Percentiles rank a stretch among this genome's conserved stretches.
Evolutionary conservation across 2,329 filamentous ascomycete species (phyloP).

Genomic region (Periconia sp.): DNA sequence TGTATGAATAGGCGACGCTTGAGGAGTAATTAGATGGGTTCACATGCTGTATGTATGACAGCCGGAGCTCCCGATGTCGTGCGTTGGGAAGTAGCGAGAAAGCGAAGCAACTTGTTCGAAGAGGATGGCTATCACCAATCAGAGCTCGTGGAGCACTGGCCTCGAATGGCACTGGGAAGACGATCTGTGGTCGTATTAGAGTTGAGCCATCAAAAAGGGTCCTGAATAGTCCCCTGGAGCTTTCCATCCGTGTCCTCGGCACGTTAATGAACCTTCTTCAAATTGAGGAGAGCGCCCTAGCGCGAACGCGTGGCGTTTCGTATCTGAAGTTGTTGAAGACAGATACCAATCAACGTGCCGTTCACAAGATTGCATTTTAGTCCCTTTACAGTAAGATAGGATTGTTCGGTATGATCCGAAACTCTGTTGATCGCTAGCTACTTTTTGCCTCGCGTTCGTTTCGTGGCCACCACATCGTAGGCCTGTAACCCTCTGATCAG

Average conservation of each 20-base stretch:
- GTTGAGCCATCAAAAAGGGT: background rate
- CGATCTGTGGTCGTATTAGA: background rate
- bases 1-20: background rate
- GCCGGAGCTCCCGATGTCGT: background rate
- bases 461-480: slow-evolving; percentile 13
- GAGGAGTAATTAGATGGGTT: background rate
- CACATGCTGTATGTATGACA: background rate
- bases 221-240: background rate
- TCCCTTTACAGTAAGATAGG: too few species aligned
- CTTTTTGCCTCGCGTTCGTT: slow-evolving; percentile 16
- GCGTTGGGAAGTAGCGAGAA: background rate
- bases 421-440: slow-evolving; percentile 1
- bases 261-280: too few species aligned
- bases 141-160: background rate
- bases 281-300: too few species aligned
- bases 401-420: too few species aligned
- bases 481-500: slow-evolving; percentile 8
- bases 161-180: slow-evolving; percentile 4
- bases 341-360: too few species aligned
- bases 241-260: background rate
- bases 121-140: background rate
- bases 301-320: too few species aligned
- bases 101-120: background rate
- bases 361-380: too few species aligned
- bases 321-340: too few species aligned